Evolutionary conservation across 345 rosid genomes (phyloP).

Genomic region (Sisymbrium altissimum): DNA sequence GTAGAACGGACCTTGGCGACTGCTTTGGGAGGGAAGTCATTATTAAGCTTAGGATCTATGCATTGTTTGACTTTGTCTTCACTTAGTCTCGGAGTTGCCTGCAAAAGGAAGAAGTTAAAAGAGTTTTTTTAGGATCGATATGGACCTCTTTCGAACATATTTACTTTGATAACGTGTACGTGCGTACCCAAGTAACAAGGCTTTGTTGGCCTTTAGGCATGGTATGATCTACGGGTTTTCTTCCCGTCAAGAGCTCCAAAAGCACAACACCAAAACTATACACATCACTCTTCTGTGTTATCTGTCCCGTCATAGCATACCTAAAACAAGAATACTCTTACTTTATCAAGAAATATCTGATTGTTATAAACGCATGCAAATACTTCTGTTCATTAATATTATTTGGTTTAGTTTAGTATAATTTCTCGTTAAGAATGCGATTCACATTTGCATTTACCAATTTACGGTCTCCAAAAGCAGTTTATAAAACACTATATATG

Average conservation of each 20-base stretch:
- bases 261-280: conserved; percentile 99
- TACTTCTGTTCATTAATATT: neutral
- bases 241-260: conserved; percentile 88
- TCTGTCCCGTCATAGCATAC: conserved; percentile 99
- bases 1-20: conserved; percentile 72
- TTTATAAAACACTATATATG: neutral
- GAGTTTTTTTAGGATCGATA: neutral
- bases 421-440: neutral
- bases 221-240: conserved; percentile 98
- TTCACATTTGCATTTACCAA: neutral
- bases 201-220: conserved; percentile 99
- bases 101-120: neutral
- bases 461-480: neutral
- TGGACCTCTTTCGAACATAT: neutral
- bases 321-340: conserved; percentile 36
- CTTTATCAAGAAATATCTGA: neutral
- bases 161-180: neutral
- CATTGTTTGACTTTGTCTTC: conserved; percentile 99
- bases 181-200: conserved; percentile 94
- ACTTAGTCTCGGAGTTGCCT: conserved; percentile 99
- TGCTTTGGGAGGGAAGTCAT: conserved; percentile 94
- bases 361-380: neutral
- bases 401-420: neutral
- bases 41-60: conserved; percentile 89
- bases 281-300: conserved; percentile 95